Percentiles rank a stretch among this genome's conserved stretches.
Evolutionary conservation across 2,329 filamentous ascomycete species (phyloP).

Genomic region (Phyllosticta citriasiana): DNA sequence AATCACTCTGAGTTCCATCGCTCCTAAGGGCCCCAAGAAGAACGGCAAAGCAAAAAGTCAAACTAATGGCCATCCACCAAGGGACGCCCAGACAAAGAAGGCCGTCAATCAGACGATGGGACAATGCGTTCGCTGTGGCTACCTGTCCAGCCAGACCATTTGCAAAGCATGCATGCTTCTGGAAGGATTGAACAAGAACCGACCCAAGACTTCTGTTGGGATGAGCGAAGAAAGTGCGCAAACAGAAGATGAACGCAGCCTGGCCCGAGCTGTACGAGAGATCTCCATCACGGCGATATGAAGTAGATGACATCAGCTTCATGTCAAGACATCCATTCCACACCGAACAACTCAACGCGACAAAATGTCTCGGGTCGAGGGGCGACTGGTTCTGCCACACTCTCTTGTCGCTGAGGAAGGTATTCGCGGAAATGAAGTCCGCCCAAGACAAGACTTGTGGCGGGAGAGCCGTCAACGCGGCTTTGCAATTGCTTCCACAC

Average conservation of each 20-base stretch:
- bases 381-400: background rate
- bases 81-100: constrained; percentile 19
- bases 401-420: background rate
- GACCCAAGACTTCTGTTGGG: constrained; percentile 31
- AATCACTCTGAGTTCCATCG: constrained; percentile 5
- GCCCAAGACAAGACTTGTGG: background rate
- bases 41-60: constrained; percentile 15
- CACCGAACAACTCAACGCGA: background rate
- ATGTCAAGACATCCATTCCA: background rate
- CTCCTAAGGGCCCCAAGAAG: constrained; percentile 9
- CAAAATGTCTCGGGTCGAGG: background rate
- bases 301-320: background rate
- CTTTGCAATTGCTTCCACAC: background rate
- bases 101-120: constrained; percentile 63
- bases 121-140: constrained; percentile 78
- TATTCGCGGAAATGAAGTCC: background rate
- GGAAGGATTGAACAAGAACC: constrained; percentile 75
- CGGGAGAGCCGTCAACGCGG: background rate
- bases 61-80: constrained; percentile 12
- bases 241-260: background rate
- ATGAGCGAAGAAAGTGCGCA: constrained; percentile 10
- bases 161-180: constrained; percentile 91
- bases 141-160: constrained; percentile 86
- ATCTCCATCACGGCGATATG: constrained; percentile 4
- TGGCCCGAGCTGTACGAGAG: background rate